These are phyloP conservation scores for Leptographium flavum DNA, from an alignment of 2,329 filamentous ascomycete genomes.

Conservation along the genomic window DNA sequence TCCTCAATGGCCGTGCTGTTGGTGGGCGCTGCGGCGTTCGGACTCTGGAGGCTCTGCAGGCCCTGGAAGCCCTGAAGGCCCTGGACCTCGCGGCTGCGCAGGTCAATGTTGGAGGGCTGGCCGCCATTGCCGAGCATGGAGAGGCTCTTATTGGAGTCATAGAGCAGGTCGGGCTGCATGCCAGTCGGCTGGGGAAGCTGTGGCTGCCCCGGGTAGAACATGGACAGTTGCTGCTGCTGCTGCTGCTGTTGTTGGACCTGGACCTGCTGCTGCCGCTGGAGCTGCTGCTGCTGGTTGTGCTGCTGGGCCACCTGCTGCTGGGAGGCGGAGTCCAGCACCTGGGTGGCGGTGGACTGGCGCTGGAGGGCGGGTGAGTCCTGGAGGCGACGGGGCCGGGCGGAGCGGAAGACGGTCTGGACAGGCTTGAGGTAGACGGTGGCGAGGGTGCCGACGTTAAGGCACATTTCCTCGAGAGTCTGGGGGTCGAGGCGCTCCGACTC, in stretches of 20 bases:
- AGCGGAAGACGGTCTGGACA: conserved; percentile 91
- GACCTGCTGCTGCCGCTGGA: conserved; percentile 2
- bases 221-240: conserved; percentile 3
- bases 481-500: conserved; percentile 92
- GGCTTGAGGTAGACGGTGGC: conserved; percentile 97
- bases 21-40: not conserved
- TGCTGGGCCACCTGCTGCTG: conserved; percentile 6
- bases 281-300: conserved; percentile 6
- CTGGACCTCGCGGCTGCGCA: conserved; percentile 19
- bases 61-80: too few relatives aligned
- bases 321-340: conserved; percentile 14
- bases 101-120: conserved; percentile 35
- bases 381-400: conserved; percentile 65
- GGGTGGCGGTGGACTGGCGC: conserved; percentile 43
- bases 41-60: too few relatives aligned
- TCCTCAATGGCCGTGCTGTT: conserved; percentile 60
- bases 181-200: conserved; percentile 17
- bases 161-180: conserved; percentile 21
- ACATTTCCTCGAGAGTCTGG: conserved; percentile 88
- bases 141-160: conserved; percentile 45
- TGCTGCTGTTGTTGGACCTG: not conserved
- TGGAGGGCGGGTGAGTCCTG: conserved; percentile 78
- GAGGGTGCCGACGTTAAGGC: conserved; percentile 85
- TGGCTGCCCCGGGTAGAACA: conserved; percentile 2
- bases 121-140: conserved; percentile 42